Conservation (phyloP, 352 stramenopile genomes). For the Globisporangium abappressorium region DNA sequence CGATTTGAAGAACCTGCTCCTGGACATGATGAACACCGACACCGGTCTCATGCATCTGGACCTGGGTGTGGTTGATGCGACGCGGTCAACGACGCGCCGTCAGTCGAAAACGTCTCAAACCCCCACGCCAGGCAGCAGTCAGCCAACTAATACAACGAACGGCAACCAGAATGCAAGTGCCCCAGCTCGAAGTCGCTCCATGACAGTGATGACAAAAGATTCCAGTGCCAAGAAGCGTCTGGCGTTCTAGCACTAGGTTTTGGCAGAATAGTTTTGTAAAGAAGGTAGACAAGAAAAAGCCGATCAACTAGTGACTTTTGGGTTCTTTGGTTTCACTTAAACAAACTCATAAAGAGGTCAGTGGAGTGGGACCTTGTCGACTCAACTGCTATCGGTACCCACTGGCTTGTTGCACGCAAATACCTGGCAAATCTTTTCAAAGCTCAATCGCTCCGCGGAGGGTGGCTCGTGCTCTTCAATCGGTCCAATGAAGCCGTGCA, state of each 20-base stretch:
- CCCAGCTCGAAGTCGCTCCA: slow-evolving; percentile 31
- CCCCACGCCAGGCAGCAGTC: slow-evolving; percentile 26
- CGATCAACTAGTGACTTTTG: neutral
- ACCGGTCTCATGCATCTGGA: slow-evolving; percentile 84
- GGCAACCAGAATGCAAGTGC: slow-evolving; percentile 18
- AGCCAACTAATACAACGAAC: slow-evolving; percentile 10
- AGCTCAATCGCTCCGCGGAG: slow-evolving; percentile 11
- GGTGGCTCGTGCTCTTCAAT: slow-evolving; percentile 24
- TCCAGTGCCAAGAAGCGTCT: slow-evolving; percentile 28
- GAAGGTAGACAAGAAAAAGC: neutral
- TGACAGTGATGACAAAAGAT: slow-evolving; percentile 32
- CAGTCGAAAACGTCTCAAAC: slow-evolving; percentile 28
- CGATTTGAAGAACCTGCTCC: slow-evolving; percentile 64
- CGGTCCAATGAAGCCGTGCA: slow-evolving; percentile 26
- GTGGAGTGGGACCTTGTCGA: neutral
- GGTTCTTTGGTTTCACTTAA: neutral
- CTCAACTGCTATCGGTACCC: neutral
- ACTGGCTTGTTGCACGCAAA: slow-evolving; percentile 7
- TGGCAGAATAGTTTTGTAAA: neutral
- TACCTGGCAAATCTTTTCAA: slow-evolving; percentile 23
- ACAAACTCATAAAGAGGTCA: neutral
- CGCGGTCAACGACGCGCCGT: slow-evolving; percentile 32
- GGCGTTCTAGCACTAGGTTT: slow-evolving; percentile 26
- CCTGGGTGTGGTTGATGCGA: slow-evolving; percentile 42
- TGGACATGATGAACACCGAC: slow-evolving; percentile 83